A percentile compares a stretch with the other conserved stretches of the same genome.
Conservation (phyloP, 192 early-diverging fungal species). For the Tieghemiomyces parasiticus region DNA sequence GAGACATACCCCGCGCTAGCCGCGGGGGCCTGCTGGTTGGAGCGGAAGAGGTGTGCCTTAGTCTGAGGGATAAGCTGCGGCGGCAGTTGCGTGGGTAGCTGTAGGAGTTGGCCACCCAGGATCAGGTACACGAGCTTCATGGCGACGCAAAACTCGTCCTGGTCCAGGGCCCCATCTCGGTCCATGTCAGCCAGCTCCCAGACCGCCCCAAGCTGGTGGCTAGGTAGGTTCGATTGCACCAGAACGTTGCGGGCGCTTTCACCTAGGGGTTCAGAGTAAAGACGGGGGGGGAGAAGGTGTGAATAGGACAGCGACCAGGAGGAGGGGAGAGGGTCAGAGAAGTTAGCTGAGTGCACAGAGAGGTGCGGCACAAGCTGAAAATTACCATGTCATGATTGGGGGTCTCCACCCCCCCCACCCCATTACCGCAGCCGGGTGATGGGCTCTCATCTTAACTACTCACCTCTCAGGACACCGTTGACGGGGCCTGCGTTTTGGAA, state of each 20-base stretch:
- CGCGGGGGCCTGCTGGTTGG: background rate
- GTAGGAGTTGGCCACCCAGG: slow-evolving; percentile 33
- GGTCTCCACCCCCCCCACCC: background rate
- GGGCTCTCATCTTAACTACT: too few species aligned
- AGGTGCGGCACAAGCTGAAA: background rate
- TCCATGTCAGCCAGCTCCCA: slow-evolving; percentile 71
- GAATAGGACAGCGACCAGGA: too few species aligned
- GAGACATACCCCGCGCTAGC: too few species aligned
- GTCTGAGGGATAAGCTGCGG: slow-evolving; percentile 44
- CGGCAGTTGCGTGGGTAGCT: slow-evolving; percentile 44
- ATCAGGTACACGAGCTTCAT: slow-evolving; percentile 58
- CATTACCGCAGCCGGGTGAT: background rate
- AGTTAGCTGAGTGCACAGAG: background rate
- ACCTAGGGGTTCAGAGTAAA: background rate
- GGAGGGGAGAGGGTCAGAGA: background rate
- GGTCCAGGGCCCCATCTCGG: slow-evolving; percentile 64
- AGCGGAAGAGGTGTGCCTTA: slow-evolving; percentile 36
- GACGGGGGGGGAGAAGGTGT: too few species aligned
- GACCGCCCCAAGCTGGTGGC: slow-evolving; percentile 27
- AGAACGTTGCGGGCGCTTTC: slow-evolving; percentile 23
- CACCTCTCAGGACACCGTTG: slow-evolving; percentile 25
- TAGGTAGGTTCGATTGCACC: slow-evolving; percentile 27
- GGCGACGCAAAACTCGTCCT: slow-evolving; percentile 71
- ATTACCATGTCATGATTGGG: background rate
- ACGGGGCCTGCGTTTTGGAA: slow-evolving; percentile 11